phyloP scores from a whole-genome alignment of 371 early-diverging fungal species.

The Mortierella sp. region DNA sequence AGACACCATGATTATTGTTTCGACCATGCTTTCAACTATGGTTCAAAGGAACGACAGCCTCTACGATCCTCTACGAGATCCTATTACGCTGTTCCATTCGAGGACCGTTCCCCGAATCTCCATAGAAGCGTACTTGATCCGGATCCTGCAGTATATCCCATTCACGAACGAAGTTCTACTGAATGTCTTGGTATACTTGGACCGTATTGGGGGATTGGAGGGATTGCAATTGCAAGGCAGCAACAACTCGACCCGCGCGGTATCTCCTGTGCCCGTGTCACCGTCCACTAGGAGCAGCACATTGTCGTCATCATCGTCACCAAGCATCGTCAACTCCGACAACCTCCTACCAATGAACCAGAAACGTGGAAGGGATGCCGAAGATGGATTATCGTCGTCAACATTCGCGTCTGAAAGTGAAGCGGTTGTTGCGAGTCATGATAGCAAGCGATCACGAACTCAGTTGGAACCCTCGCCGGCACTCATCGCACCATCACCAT shows the following conservation, averaged over 20 bases:
- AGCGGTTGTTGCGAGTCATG: too few relatives aligned
- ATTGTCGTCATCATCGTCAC: slow-evolving; percentile 17
- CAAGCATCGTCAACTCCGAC: slow-evolving; percentile 22
- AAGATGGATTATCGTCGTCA: too few relatives aligned
- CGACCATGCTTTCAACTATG: slow-evolving; percentile 59
- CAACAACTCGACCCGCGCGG: neutral
- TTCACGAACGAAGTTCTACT: slow-evolving; percentile 83
- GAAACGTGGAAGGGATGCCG: slow-evolving; percentile 30
- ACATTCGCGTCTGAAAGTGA: too few relatives aligned
- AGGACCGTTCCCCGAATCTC: slow-evolving; percentile 81
- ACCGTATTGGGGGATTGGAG: slow-evolving; percentile 72
- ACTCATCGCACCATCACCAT: slow-evolving; percentile 8
- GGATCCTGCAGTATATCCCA: slow-evolving; percentile 81
- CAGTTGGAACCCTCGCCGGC: neutral
- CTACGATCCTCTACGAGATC: slow-evolving; percentile 54
- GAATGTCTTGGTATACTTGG: slow-evolving; percentile 86
- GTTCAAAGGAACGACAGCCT: slow-evolving; percentile 72
- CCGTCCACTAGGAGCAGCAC: neutral
- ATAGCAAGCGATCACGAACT: too few relatives aligned
- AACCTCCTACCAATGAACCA: slow-evolving; percentile 26
- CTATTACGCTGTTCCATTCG: slow-evolving; percentile 85
- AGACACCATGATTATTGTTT: slow-evolving; percentile 58
- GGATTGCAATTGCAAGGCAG: slow-evolving; percentile 42
- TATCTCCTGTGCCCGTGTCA: neutral
- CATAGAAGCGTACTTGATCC: slow-evolving; percentile 69